Evolutionary conservation across 495 filamentous ascomycete genomes (phyloP), one percentile per base, ranked within the genome.

Genomic region (Penicillium longicatenatum): DNA sequence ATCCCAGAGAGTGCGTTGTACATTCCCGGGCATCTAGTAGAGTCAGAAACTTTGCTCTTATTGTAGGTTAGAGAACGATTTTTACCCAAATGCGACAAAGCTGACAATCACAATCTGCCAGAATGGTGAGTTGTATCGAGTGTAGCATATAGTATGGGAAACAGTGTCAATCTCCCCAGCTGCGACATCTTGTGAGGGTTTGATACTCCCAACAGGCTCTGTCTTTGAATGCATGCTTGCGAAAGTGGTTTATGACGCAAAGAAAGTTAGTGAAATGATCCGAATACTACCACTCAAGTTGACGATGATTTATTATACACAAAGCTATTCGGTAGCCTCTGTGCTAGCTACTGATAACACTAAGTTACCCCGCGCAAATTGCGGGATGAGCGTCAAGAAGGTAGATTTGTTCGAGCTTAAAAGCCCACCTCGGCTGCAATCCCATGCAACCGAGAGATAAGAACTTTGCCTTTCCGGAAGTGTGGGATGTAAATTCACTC

Each of bases 81-180:
- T 16, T n/a, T n/a, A 54, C 52, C 52, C 52, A 33, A 54, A 54
- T 20, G 52, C 52, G 4, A 54, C 52, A 14, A 54, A 45, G 41
- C 52, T 54, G 24, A 54, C 52, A 9, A 54, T 54, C 10, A 54
- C 42, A 22, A 54, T 35, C 52, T 54, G 52, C 52, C 52, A 54
- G 17, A 54, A 54, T 11, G 52, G 52, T 7, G 52, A 33, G n/a
- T 54, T 54, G 29, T 54, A 54, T 14, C 52, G 52, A 14, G 41
- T 16, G 21, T 35, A 54, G n/a, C 39, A 46, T 17, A 54, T 54
- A 12, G 46, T 54, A 12, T 16, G 16, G 16, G 37, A 39, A 1
- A 35, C 9, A 35, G 14, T 35, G 10, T 35, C 31, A 35, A 35
- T 10, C 4, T 35, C 31, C 9, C 31, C 31, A 35, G 31, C 10